Conservation (phyloP, 768 basidiomycete species). For the Podaxis pistillaris region DNA sequence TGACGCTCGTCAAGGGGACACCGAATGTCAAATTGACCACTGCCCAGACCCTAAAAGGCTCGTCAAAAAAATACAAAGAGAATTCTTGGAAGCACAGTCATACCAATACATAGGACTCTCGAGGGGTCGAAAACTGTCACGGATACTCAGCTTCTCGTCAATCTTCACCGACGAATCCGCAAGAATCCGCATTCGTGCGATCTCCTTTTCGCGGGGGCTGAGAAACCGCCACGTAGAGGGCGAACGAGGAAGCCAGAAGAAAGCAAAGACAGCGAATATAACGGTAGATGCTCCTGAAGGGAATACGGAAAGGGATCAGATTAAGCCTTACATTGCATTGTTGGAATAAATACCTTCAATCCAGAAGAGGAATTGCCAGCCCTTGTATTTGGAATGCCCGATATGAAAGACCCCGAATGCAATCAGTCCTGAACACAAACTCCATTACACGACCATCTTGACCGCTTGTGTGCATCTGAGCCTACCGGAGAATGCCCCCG, state of each 20-base stretch:
- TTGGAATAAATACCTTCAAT: slow-evolving; percentile 38
- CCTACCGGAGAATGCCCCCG: slow-evolving; percentile 45
- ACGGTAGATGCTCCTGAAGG: slow-evolving; percentile 38
- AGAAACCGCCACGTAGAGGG: slow-evolving; percentile 40
- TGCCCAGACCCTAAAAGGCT: slow-evolving; percentile 37
- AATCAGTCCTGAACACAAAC: slow-evolving; percentile 35
- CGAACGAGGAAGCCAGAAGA: slow-evolving; percentile 44
- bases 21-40: slow-evolving; percentile 44
- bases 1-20: slow-evolving; percentile 50
- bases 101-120: slow-evolving; percentile 44
- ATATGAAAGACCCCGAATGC: slow-evolving; percentile 55
- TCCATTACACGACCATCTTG: not conserved
- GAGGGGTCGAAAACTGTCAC: slow-evolving; percentile 44
- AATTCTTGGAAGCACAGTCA: not conserved
- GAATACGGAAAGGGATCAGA: not conserved
- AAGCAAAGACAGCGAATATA: slow-evolving; percentile 43
- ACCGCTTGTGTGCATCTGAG: not conserved
- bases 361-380: slow-evolving; percentile 54
- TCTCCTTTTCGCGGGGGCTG: slow-evolving; percentile 35
- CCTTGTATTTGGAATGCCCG: slow-evolving; percentile 35
- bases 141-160: slow-evolving; percentile 39
- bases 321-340: not conserved
- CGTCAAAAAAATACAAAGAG: not conserved
- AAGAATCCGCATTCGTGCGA: slow-evolving; percentile 42
- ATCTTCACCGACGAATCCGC: slow-evolving; percentile 43